A percentile compares a stretch with the other conserved stretches of the same genome.
Evolutionary conservation across 129 eudicot species (phyloP).

Genomic region (Mikania micrantha): DNA sequence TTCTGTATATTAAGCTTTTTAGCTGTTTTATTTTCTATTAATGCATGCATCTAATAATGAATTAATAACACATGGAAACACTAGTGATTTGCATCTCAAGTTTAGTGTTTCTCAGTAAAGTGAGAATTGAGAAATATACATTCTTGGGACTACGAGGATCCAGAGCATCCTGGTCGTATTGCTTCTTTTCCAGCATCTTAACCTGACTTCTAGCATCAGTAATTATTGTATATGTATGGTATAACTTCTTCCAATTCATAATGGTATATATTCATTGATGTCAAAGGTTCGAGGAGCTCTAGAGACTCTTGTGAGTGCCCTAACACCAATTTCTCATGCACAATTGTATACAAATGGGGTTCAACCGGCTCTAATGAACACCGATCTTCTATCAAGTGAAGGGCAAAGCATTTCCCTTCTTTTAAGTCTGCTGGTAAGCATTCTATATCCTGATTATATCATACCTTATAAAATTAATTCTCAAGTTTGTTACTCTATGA

Average conservation of each 20-base stretch:
- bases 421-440: slow-evolving; percentile 72
- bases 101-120: slow-evolving; percentile 3
- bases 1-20: slow-evolving; percentile 9
- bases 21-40: background rate
- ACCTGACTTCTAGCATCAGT: background rate
- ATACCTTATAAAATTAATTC: slow-evolving; percentile 2
- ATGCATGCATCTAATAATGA: background rate
- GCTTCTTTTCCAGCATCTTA: background rate
- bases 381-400: slow-evolving; percentile 90
- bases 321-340: slow-evolving; percentile 78
- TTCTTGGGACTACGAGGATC: background rate
- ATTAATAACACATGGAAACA: background rate
- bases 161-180: background rate
- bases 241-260: slow-evolving; percentile 8
- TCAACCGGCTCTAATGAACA: slow-evolving; percentile 82
- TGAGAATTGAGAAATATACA: background rate
- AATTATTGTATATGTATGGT: background rate
- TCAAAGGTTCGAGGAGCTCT: slow-evolving; percentile 89
- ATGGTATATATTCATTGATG: slow-evolving; percentile 17
- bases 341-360: slow-evolving; percentile 58
- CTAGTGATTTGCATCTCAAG: background rate
- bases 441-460: slow-evolving; percentile 5
- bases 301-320: slow-evolving; percentile 86
- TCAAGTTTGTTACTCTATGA: background rate
- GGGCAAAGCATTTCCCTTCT: slow-evolving; percentile 85